These are phyloP conservation scores for Tolypocladium tundrense DNA, from an alignment of 2,329 filamentous ascomycete species.

Conservation along the genomic window DNA sequence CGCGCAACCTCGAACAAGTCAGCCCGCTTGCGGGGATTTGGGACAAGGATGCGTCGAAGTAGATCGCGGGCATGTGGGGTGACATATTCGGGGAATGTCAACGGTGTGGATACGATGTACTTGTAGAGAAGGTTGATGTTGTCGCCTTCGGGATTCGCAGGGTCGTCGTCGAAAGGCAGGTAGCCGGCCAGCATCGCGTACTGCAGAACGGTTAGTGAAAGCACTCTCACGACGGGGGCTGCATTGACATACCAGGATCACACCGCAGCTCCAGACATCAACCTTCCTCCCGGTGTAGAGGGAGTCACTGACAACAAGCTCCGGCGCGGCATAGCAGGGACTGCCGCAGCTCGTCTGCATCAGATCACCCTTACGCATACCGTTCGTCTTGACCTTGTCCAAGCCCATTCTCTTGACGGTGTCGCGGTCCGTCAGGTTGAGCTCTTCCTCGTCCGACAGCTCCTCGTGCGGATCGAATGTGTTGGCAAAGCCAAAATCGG, in stretches of 20 bases:
- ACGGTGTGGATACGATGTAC: constrained; percentile 93
- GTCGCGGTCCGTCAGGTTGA: constrained; percentile 76
- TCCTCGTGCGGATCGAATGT: constrained; percentile 88
- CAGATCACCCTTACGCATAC: constrained; percentile 75
- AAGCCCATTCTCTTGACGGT: constrained; percentile 80
- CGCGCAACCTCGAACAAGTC: constrained; percentile 95
- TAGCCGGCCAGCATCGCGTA: constrained; percentile 99
- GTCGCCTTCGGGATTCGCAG: constrained; percentile 94
- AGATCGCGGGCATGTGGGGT: constrained; percentile 93
- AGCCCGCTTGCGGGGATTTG: constrained; percentile 86
- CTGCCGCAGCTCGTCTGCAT: constrained; percentile 99
- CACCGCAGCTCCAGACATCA: constrained; percentile 98
- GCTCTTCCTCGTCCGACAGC: constrained; percentile 80
- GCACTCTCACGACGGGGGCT: neutral
- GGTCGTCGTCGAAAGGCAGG: constrained; percentile 94
- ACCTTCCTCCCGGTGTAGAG: constrained; percentile 96
- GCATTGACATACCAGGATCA: constrained; percentile 70
- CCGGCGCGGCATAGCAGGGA: constrained; percentile 93
- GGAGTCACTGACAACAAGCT: constrained; percentile 94
- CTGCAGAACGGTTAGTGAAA: constrained; percentile 32
- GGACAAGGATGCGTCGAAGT: constrained; percentile 83
- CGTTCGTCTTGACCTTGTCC: constrained; percentile 66
- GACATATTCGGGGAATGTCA: constrained; percentile 98
- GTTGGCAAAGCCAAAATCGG: constrained; percentile 97
- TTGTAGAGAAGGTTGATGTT: constrained; percentile 99